phyloP scores from a whole-genome alignment of 768 basidiomycete species.

The Termitomyces sp. region DNA sequence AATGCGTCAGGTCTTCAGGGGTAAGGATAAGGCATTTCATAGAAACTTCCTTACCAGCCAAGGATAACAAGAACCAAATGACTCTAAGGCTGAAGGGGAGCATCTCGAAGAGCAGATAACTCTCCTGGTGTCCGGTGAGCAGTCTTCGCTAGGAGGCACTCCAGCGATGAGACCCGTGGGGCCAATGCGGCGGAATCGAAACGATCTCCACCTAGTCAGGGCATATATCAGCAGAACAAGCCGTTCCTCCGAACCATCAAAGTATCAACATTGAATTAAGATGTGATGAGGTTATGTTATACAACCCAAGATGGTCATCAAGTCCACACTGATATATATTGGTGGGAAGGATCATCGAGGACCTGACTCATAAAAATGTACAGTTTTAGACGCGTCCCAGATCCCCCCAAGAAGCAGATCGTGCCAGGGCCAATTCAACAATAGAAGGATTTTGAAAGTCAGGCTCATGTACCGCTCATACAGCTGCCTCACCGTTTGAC shows the following conservation, averaged over 20 bases:
- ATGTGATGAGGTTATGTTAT: background rate
- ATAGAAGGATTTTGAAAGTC: no score
- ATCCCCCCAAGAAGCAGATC: background rate
- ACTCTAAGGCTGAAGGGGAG: constrained; percentile 53
- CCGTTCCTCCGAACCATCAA: constrained; percentile 3
- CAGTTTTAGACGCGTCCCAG: background rate
- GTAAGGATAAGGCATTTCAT: background rate
- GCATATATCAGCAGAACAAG: background rate
- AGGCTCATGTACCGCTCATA: no score
- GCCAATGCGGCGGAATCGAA: background rate
- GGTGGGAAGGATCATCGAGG: background rate
- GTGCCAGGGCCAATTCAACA: no score
- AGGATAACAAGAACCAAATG: constrained; percentile 54
- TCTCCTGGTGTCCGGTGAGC: background rate
- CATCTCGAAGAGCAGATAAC: constrained; percentile 29
- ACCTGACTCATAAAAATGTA: background rate
- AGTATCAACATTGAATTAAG: background rate
- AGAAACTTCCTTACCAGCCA: constrained; percentile 37
- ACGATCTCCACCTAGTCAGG: background rate
- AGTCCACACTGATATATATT: background rate
- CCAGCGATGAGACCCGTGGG: background rate
- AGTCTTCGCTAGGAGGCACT: background rate
- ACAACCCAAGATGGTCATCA: background rate
- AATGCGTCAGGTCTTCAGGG: background rate
- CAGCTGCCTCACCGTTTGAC: no score